These are phyloP conservation scores for Phytopythium cucurbitacearum DNA, from an alignment of 352 stramenopile species.

Conservation along the genomic window DNA sequence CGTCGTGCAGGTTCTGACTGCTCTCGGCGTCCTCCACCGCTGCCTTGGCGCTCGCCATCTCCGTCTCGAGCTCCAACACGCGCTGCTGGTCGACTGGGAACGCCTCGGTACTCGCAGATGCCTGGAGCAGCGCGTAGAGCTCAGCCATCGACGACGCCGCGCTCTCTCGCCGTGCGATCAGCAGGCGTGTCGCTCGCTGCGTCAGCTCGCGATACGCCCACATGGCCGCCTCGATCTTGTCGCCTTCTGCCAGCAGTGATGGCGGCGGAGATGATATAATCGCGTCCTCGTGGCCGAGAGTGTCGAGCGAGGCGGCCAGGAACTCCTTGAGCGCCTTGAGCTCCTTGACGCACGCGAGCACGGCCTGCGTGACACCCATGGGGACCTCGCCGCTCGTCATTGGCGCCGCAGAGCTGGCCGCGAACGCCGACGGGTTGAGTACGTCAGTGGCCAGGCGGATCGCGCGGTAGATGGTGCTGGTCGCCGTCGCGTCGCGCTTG, in stretches of 20 bases:
- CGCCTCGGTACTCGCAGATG: constrained; percentile 14
- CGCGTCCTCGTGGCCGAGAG: constrained; percentile 23
- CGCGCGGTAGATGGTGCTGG: constrained; percentile 61
- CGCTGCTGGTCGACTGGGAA: constrained; percentile 32
- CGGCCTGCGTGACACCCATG: constrained; percentile 51
- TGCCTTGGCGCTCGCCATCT: constrained; percentile 22
- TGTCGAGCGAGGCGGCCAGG: constrained; percentile 52
- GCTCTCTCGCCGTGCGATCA: constrained; percentile 25
- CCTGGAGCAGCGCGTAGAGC: constrained; percentile 24
- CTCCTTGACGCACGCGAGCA: constrained; percentile 63
- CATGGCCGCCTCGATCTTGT: constrained; percentile 31
- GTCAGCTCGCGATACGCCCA: constrained; percentile 60
- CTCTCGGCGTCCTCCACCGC: constrained; percentile 26
- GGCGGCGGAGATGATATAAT: constrained; percentile 12
- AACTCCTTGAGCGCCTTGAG: constrained; percentile 71
- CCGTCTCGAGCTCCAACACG: constrained; percentile 42
- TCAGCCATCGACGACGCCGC: constrained; percentile 17
- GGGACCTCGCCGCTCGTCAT: constrained; percentile 26
- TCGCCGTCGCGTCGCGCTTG: constrained; percentile 51
- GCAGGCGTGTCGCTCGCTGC: constrained; percentile 26
- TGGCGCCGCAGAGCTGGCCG: neutral
- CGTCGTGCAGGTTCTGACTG: constrained; percentile 36
- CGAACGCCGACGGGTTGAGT: constrained; percentile 41
- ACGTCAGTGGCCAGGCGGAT: constrained; percentile 68
- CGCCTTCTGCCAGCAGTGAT: neutral